phyloP scores from a whole-genome alignment of 495 filamentous ascomycete species.

The Aspergillus panamensis region DNA sequence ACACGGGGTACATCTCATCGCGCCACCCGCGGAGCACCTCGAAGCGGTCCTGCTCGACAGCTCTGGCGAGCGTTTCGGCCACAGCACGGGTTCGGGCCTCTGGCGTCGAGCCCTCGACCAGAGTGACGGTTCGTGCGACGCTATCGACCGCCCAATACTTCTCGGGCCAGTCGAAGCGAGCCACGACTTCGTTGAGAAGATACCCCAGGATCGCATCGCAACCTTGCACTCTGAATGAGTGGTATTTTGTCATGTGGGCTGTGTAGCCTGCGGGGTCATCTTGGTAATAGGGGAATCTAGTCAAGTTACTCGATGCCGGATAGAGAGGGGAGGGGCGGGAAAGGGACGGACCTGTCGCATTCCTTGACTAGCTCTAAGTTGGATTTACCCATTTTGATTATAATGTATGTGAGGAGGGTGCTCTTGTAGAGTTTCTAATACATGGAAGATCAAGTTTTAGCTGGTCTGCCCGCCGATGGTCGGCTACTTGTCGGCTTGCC shows the following conservation, averaged over 20 bases:
- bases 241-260: constrained; percentile 47
- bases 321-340: not conserved
- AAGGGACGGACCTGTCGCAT: constrained; percentile 57
- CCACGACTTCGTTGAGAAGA: constrained; percentile 54
- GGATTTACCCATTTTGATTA: constrained; percentile 42
- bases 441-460: not conserved
- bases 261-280: constrained; percentile 50
- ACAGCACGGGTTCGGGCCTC: constrained; percentile 59
- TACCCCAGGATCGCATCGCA: constrained; percentile 58
- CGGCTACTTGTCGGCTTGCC: no score
- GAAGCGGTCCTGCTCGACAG: constrained; percentile 63
- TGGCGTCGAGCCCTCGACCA: constrained; percentile 42
- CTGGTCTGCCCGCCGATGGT: no score
- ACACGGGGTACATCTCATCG: constrained; percentile 82
- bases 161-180: constrained; percentile 52
- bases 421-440: not conserved
- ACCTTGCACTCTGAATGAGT: constrained; percentile 51
- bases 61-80: constrained; percentile 55
- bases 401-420: not conserved
- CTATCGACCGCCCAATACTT: constrained; percentile 52
- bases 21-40: constrained; percentile 78
- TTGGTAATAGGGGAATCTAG: constrained; percentile 66
- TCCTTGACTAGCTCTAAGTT: constrained; percentile 54
- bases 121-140: constrained; percentile 44
- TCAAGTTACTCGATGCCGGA: constrained; percentile 6